Evolutionary conservation across 2,329 filamentous ascomycete genomes (phyloP), one percentile per base, ranked within the genome.

Genomic region (Periconia macrospinosa): DNA sequence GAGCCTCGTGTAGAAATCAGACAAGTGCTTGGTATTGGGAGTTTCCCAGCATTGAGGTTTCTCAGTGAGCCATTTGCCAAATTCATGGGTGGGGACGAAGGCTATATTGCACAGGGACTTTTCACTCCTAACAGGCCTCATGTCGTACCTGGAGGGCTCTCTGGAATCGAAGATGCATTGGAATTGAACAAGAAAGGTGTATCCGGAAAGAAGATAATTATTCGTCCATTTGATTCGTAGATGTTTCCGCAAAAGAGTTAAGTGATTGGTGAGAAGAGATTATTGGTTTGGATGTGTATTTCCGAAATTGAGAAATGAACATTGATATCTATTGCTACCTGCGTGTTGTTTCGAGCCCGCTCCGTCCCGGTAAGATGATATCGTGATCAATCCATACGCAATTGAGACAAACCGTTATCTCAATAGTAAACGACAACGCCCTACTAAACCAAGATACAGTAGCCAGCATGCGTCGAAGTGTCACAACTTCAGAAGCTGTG

Each of bases 141-240:
- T 17, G 35, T 58, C 0, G 44, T 45, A 1, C n/a, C 41, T 23
- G 55, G 55, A 8, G 53, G 55, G 1, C 43, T 58, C 23, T 47
- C 52, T 44, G 53, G 53, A 41, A 6, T 58, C 6, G 52, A 58
- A 30, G 50, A 55, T 20, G 53, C 52, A 6, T 27, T 58, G 50
- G 47, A 55, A 41, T 53, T 49, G 42, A 58, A 55, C 20, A 55
- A 53, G 33, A 15, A 49, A 5, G 55, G 55, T 19, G 55, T 58
- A 6, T 58, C 55, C n/a, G 53, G 55, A 18, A 52, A 57, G 6
- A 59, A 53, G 49, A 49, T 59, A 1, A 49, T 56, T 7, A 27
- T 56, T 18, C 33, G 15, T 13, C 33, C 33, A 13, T 37, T 37
- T 10, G 33, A 37, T 37, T 13, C 11, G 3, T 37, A 37, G 33